These are phyloP conservation scores for Cinchona pubescens DNA, from an alignment of 257 asterid species.

Conservation along the genomic window DNA sequence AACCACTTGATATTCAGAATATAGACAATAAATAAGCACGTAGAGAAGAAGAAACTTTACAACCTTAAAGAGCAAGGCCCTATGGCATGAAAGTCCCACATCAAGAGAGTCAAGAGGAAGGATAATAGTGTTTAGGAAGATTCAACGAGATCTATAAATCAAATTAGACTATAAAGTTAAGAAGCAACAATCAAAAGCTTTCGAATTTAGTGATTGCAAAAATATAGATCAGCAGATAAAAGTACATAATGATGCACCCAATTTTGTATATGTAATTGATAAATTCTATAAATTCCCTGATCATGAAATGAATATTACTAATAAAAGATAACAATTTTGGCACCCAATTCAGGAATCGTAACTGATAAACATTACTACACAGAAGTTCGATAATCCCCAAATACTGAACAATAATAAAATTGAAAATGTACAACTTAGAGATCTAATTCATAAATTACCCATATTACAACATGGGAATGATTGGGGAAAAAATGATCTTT, in stretches of 20 bases:
- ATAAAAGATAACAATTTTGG: not conserved
- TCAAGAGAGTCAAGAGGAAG: conserved; percentile 93
- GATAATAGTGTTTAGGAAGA: conserved; percentile 47
- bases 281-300: not conserved
- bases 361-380: not conserved
- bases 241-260: not conserved
- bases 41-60: conserved; percentile 24
- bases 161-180: not conserved
- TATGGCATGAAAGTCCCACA: conserved; percentile 96
- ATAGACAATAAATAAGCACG: conserved; percentile 8
- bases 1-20: not conserved
- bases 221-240: not conserved
- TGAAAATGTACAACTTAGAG: conserved; percentile 3
- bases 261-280: not conserved
- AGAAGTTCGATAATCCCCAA: not conserved
- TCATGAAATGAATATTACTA: not conserved
- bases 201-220: conserved; percentile 1
- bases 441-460: not conserved
- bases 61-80: conserved; percentile 98
- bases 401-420: not conserved
- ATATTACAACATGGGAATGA: not conserved
- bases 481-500: not conserved
- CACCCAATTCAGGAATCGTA: not conserved
- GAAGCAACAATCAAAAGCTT: not conserved
- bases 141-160: not conserved